Percentiles rank a stretch among this genome's conserved stretches.
phyloP scores from a whole-genome alignment of 2,329 filamentous ascomycete genomes.

The Cylindrodendrum hubeiense region DNA sequence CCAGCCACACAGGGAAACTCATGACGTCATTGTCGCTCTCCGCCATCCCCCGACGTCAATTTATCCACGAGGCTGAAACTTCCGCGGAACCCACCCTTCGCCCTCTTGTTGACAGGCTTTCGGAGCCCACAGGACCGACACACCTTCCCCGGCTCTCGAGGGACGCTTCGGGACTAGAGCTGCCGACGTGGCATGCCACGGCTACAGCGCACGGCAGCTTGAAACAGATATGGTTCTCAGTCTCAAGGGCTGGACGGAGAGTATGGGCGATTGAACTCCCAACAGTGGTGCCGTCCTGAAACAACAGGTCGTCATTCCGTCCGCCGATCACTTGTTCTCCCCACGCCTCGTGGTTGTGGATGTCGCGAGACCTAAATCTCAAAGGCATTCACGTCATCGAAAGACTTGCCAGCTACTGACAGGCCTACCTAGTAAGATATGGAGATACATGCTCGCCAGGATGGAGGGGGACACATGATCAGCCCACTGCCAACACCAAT shows the following conservation, averaged over 20 bases:
- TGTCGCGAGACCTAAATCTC: slow-evolving; percentile 28
- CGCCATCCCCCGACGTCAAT: slow-evolving; percentile 40
- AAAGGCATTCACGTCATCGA: slow-evolving; percentile 43
- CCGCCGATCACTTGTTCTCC: slow-evolving; percentile 24
- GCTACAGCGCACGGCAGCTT: slow-evolving; percentile 6
- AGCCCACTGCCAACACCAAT: not conserved
- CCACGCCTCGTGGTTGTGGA: slow-evolving; percentile 21
- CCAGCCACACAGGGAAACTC: slow-evolving; percentile 26
- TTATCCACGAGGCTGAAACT: slow-evolving; percentile 44
- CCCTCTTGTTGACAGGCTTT: not conserved
- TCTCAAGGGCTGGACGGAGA: not conserved
- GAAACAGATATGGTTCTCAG: slow-evolving; percentile 22
- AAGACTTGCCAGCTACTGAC: not conserved
- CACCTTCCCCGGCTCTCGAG: not conserved
- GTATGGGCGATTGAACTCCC: slow-evolving; percentile 8
- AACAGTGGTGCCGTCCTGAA: slow-evolving; percentile 31
- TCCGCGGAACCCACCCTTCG: slow-evolving; percentile 17
- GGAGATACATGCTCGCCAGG: slow-evolving; percentile 9
- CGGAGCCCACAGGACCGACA: slow-evolving; percentile 15
- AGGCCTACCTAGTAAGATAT: not conserved
- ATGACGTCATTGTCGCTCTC: slow-evolving; percentile 40
- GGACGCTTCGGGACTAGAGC: slow-evolving; percentile 29
- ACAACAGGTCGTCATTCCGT: slow-evolving; percentile 26
- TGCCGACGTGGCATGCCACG: slow-evolving; percentile 41
- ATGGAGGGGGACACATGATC: not conserved